Evolutionary conservation across 805 yeast genomes (phyloP), one percentile per base, ranked within the genome.

Genomic region (Lipomyces kockii): DNA sequence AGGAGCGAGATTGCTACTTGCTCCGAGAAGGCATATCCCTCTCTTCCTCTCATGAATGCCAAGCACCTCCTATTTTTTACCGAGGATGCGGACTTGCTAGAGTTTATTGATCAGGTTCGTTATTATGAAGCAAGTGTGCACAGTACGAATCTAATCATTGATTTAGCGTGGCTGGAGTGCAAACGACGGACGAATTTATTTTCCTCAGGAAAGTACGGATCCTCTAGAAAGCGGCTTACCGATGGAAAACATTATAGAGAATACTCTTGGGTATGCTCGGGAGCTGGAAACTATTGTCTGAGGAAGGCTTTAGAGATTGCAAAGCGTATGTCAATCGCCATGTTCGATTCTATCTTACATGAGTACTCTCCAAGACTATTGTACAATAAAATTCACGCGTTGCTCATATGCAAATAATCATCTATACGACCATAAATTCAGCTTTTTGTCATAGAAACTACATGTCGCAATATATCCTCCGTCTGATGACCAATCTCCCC

Each of bases 231-330:
- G 78, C 46, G 83, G 81, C 61, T 83, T 76, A 9, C 75, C 77
- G 25, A 61, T 78, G 46, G 83, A 84, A 68, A 76, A 79, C 53
- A 79, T 89, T 55, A 86, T 92, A 64, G 87, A 83, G 72, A 89
- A 90, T 76, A 86, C 93, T n/a, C 84, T 94, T 72, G 86, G 84
- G 69, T 94, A 92, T 76, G 98, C 98, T 12, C 89, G 88, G 70
- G 95, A 92, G 79, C 87, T 95, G 76, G 99, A 95, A 81, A 89
- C 95, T 22, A 95, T 94, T 78, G 88, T 94, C 61, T 93, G 84
- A 55, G 14, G 51, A 12, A 17, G 58, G 11, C 20, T 29, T 52
- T 52, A 22, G n/a, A 52, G 32, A 9, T 8, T 22, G 7, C 49
- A 6, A 37, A 43, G 22, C 49, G 49, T 34, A 12, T 29, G 29